Evolutionary conservation across 441 rosid genomes (phyloP).

Genomic region (Eutrema salsugineum): DNA sequence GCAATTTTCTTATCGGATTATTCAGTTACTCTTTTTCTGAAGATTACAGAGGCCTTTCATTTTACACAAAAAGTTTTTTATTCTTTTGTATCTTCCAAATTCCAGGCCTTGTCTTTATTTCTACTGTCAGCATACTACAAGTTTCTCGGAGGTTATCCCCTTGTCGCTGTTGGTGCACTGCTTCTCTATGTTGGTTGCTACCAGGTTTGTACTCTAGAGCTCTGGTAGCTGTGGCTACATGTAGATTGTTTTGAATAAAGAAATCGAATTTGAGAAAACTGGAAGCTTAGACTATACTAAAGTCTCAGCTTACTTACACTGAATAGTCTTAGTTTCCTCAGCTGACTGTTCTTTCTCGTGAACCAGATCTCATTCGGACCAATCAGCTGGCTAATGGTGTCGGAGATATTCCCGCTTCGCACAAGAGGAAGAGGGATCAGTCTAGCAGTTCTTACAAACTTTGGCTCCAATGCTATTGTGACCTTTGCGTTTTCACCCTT

Average conservation of each 20-base stretch:
- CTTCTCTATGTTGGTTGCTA: constrained; percentile 96
- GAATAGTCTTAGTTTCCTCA: not conserved
- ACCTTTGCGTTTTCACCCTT: constrained; percentile 94
- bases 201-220: constrained; percentile 53
- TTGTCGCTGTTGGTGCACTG: constrained; percentile 79
- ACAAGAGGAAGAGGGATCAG: constrained; percentile 84
- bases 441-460: constrained; percentile 95
- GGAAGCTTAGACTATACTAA: not conserved
- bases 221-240: constrained; percentile 4
- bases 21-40: too few species aligned
- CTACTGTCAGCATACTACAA: constrained; percentile 89
- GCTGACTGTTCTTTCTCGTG: not conserved
- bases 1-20: not conserved
- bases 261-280: not conserved
- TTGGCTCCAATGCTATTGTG: constrained; percentile 91
- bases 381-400: constrained; percentile 98
- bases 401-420: constrained; percentile 89
- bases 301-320: not conserved
- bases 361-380: constrained; percentile 90
- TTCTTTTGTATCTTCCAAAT: constrained; percentile 6
- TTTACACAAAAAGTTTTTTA: too few species aligned
- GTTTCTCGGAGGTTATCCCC: constrained; percentile 70
- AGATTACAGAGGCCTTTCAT: too few species aligned
- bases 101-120: constrained; percentile 76
- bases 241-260: not conserved